phyloP scores from a whole-genome alignment of 441 rosid genomes.

The Rhodomyrtus psidioides region DNA sequence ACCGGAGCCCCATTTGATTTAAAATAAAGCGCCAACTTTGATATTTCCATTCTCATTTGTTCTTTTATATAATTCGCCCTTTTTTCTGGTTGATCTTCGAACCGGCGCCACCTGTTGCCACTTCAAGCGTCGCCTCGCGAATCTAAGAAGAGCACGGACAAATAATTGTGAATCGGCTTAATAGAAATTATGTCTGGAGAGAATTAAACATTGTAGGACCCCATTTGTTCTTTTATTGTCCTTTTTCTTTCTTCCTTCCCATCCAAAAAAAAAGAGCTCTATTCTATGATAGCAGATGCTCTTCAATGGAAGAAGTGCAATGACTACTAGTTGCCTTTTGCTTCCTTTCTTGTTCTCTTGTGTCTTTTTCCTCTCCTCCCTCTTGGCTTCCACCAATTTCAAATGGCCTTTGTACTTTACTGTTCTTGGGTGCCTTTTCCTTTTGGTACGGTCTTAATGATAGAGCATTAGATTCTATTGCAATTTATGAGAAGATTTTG shows the following conservation, averaged over 20 bases:
- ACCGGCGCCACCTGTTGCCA: neutral
- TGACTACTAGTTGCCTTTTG: neutral
- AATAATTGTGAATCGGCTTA: neutral
- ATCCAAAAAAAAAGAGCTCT: neutral
- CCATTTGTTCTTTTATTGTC: neutral
- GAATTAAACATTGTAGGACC: neutral
- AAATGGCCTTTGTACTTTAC: neutral
- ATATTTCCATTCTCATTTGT: neutral
- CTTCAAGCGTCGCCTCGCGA: neutral
- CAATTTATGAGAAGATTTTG: neutral
- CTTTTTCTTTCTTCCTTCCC: neutral
- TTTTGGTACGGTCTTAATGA: neutral
- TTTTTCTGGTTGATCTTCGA: neutral
- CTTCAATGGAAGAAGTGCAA: neutral
- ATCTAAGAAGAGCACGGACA: neutral
- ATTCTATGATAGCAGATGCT: neutral
- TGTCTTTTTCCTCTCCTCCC: neutral
- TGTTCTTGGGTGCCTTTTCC: neutral
- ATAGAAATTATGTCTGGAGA: neutral
- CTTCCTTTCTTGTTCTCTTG: neutral
- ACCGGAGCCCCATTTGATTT: neutral
- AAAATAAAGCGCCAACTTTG: neutral
- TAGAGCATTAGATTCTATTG: neutral
- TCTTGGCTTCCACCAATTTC: neutral
- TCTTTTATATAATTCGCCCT: neutral